Evolutionary conservation across 163 green algal genomes (phyloP), one percentile per base, ranked within the genome.

Genomic region (Chlamydomonas reinhardtii): DNA sequence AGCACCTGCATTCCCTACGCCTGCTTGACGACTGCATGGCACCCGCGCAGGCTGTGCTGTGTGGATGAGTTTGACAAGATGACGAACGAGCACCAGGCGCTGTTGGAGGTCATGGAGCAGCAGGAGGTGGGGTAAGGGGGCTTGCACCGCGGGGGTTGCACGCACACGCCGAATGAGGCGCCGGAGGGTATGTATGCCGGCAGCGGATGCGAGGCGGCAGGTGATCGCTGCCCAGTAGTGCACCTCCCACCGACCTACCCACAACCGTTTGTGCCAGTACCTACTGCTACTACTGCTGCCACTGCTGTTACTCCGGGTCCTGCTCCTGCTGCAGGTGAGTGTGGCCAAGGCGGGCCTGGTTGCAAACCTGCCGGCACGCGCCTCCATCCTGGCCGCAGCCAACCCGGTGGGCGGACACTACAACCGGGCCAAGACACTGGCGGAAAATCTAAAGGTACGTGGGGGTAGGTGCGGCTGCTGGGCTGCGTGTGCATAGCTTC

Each of bases 31-130:
- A n/a, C n/a, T n/a, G n/a, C n/a, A n/a, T n/a, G 39, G 5, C 39
- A 48, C 39, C 39, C 39, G 8, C 9, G 48, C 48, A 56, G 48
- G 8, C 90, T 97, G 64, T 98, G 95, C 92, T 98, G 95, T 86
- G 90, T 99, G 12, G 97, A 99, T 85, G 97, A 99, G 90, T 98
- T 99, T 68, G 97, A 99, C 92, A 99, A 99, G 89, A 97, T 99
- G 93, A 66, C 85, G 4, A 64, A 81, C 19, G 95, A 98, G 59
- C 96, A 99, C 89, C 89, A 96, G 94, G 92, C 95, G 0, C 90
- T 99, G 59, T 91, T 98, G 35, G 96, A 98, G 16, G 96, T 95
- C 2, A 98, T 99, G 94, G 97, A 99, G 91, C 96, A 99, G 91
- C 96, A 99, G 87, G 96, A 97, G 89, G 94, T 98, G 34, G 80